Evolutionary conservation across 2,329 filamentous ascomycete species (phyloP).

Genomic region (Ophiostoma novo-ulmi): DNA sequence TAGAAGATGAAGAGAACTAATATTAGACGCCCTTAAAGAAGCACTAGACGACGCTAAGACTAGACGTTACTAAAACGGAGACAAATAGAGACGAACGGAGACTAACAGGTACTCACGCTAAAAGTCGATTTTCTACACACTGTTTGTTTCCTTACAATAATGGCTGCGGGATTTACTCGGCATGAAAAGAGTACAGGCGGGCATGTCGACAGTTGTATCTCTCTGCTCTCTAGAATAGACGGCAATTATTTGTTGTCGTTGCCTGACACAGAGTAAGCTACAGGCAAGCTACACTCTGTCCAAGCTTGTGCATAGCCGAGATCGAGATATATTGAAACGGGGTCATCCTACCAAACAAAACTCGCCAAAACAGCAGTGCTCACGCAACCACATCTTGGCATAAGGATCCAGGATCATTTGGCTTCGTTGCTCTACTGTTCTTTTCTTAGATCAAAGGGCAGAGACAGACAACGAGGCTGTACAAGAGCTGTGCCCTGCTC

Average conservation of each 20-base stretch:
- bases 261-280: no score
- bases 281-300: no score
- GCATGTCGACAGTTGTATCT: neutral
- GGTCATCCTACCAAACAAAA: neutral
- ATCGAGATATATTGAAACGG: neutral
- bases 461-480: neutral
- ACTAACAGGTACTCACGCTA: neutral
- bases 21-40: no score
- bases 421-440: neutral
- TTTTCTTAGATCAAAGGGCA: constrained; percentile 8
- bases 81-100: neutral
- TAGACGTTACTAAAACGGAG: neutral
- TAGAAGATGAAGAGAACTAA: no score
- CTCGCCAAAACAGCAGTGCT: neutral
- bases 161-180: constrained; percentile 7
- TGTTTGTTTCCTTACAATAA: neutral
- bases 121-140: neutral
- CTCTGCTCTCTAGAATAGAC: neutral
- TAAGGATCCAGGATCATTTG: no score
- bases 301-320: constrained; percentile 2
- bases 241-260: no score
- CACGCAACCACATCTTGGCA: neutral
- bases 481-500: neutral
- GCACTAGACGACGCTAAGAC: neutral
- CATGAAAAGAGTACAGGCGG: neutral